Evolutionary conservation across 164 flowering plant species (phyloP), one percentile per base, ranked within the genome.

Genomic region (Dillenia suffruticosa): DNA sequence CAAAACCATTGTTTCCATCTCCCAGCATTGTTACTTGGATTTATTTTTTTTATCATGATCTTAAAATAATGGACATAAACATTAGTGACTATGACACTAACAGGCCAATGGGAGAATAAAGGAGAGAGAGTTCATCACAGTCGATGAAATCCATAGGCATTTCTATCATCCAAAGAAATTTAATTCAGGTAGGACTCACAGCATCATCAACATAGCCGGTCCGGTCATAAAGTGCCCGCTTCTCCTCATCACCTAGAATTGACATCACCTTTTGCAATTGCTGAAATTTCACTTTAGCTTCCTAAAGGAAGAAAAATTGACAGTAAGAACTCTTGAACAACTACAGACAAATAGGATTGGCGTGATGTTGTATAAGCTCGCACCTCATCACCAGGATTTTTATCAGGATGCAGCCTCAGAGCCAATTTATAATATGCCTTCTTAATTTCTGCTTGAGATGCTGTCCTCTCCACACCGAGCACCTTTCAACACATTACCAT

Each of bases 221-320:
- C 75, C 90, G 91, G 72, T 92, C 99, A 87, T 95, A 95, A 45
- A 92, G 54, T 47, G 97, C 87, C 63, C 96, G 77, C 68, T 90
- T 95, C 74, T 89, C 99, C 61, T 90, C 92, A 67, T 95, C 99
- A 45, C 97, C 97, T 54, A 95, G 92, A 72, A 95, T 76, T 10
- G 97, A 86, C 46, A 95, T 84, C 67, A 95, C 96, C 77, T 88
- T 95, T 57, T 92, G 99, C 72, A 95, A 65, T 59, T 84, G 90
- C 81, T 95, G 99, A 75, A 95, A 95, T 65, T 92, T 95, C 58
- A 89, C 99, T 64, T 95, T 95, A 32, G 97, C 99, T 61, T 88
- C 96, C 99, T 92, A 58, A 46, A 66, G 47, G 56, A 49, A 58
- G 44, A 22, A 60, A 57, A 51, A 12, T 43, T 40, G 5, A 19